A percentile compares a stretch with the other conserved stretches of the same genome.
Conservation (phyloP, 441 rosid genomes). For the Daphne laureola region DNA sequence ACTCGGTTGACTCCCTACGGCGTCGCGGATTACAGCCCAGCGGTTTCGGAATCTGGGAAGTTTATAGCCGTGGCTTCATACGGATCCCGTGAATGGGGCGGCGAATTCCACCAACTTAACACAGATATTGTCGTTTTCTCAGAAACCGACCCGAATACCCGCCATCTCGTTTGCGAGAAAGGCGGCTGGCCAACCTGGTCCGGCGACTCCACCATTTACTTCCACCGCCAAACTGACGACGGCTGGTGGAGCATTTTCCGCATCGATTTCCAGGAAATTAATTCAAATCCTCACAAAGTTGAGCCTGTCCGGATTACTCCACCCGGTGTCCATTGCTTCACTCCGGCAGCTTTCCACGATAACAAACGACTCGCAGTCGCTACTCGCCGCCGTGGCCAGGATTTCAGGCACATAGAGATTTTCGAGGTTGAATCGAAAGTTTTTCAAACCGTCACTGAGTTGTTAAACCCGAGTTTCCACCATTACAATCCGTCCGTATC, state of each 20-base stretch:
- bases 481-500: slow-evolving; percentile 81
- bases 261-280: slow-evolving; percentile 25
- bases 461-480: slow-evolving; percentile 49
- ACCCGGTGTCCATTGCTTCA: slow-evolving; percentile 78
- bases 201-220: slow-evolving; percentile 55
- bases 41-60: slow-evolving; percentile 47
- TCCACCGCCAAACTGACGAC: slow-evolving; percentile 68
- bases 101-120: slow-evolving; percentile 60
- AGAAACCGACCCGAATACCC: slow-evolving; percentile 35
- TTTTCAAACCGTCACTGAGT: slow-evolving; percentile 42
- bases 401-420: slow-evolving; percentile 59
- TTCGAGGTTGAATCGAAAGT: slow-evolving; percentile 32
- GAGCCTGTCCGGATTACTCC: slow-evolving; percentile 59
- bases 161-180: slow-evolving; percentile 35
- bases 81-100: slow-evolving; percentile 62
- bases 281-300: slow-evolving; percentile 1
- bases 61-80: slow-evolving; percentile 62
- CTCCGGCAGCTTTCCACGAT: slow-evolving; percentile 67
- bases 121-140: slow-evolving; percentile 58
- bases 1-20: slow-evolving; percentile 52
- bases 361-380: slow-evolving; percentile 58
- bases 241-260: slow-evolving; percentile 89
- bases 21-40: slow-evolving; percentile 59
- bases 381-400: slow-evolving; percentile 42
- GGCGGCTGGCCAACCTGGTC: slow-evolving; percentile 92